Evolutionary conservation across 495 filamentous ascomycete genomes (phyloP), one percentile per base, ranked within the genome.

Genomic region (Chaetomidium leptoderma): DNA sequence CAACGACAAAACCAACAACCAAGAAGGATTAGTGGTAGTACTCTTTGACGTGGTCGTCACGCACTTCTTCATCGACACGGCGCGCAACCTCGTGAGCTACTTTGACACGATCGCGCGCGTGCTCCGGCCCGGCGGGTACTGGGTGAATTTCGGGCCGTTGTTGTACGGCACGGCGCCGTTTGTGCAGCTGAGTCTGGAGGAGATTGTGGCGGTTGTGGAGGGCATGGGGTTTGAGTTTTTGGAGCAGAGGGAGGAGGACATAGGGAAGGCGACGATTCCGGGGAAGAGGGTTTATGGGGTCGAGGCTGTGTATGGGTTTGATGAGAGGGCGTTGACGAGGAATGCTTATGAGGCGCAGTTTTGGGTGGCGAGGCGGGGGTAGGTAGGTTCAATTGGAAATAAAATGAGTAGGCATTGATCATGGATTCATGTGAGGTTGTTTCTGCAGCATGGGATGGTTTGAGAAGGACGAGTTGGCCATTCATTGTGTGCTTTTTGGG

Each of bases 61-160:
- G 1, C 65, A 78, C 24, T 80, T 80, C 62, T 79, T 80, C 65
- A 75, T 80, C 55, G 77, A 80, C 61, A 80, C 77, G 7, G 77
- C 77, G 1, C 67, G 72, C 14, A 78, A 79, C 46, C 57, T 78
- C 6, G 62, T 75, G 33, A 58, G 62, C 10, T 80, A 79, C 53
- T 57, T 78, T 3, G 71, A 75, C 40, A 78, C 65, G 2, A 78
- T 78, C 27, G 63, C 68, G 29, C 65, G 65, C 4, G 26, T 74
- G 3, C 70, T 80, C 6, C 60, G 59, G 21, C 67, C 70, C 8
- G 72, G 70, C 1, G 76, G 77, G 2, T 37, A 63, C 19, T 78
- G 77, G 77, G 65, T 80, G 37, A 80, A 80, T 46, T 67, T 75
- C 0, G 76, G 77, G 0, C 77, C 77, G 26, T 55, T 80, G 35